Base-by-base conservation (phyloP, 2,329 filamentous ascomycete genomes). In the Verticillium albo-atrum region DNA sequence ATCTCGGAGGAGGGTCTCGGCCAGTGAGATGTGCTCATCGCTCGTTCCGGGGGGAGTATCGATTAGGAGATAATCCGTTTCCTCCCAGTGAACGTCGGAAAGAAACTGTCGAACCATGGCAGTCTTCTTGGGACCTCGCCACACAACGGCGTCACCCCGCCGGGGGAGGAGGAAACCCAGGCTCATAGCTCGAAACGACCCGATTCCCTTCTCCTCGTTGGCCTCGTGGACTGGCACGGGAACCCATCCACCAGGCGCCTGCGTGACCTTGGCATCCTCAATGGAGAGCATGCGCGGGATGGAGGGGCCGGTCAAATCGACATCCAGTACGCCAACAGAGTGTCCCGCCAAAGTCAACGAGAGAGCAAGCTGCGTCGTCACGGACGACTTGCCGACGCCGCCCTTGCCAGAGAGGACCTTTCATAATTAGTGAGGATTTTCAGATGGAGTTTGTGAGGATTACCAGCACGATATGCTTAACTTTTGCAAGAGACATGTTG, bases 101-200 rank as follows among this genome's bases (percentile, higher is more conserved):
- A 99, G 80, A 71, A 99, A 99, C 73, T 99, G 95, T 47, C 93
- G 87, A 60, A 99, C 92, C 95, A 99, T 99, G 56, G 95, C 95
- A 4, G 95, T 99, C 79, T 99, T 99, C 77, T 99, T 99, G 2
- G 95, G 95, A 0, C 95, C 95, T 57, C 95, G 86, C 95, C 95
- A 99, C 42, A 99, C 95, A 0, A 99, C 93, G 0, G 95, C 94
- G 68, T 97, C 92, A 63, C 90, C 91, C 67, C 94, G 82, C 62
- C 87, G 85, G 3, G 89, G 87, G 6, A 99, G 82, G 6, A 99
- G 83, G 68, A 99, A 98, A 3, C 93, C 95, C 1, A 99, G 81
- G 58, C 92, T 97, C 90, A 98, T 97, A 73, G 92, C 95, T 62
- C 86, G 83, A 10, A 94, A 79, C 34, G 87, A 79, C 1, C 90